A percentile compares a stretch with the other conserved stretches of the same genome.
These are phyloP conservation scores for Mucor piriformis DNA, from an alignment of 371 early-diverging fungal species.

Conservation along the genomic window DNA sequence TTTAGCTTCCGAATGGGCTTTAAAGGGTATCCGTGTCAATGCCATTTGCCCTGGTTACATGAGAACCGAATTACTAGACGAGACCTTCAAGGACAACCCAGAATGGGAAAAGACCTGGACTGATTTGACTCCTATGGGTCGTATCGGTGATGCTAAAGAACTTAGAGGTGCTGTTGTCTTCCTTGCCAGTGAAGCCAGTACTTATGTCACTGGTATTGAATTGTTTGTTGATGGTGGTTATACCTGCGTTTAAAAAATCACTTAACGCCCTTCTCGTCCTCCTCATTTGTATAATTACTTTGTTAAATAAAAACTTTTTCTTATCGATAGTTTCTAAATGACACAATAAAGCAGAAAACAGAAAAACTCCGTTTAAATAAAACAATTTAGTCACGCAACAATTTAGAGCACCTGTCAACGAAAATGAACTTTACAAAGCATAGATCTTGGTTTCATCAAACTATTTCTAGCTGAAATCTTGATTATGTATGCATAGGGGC, in stretches of 20 bases:
- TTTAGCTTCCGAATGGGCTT: slow-evolving; percentile 52
- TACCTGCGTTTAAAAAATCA: slow-evolving; percentile 34
- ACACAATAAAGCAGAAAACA: too few species aligned
- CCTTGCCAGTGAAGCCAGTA: slow-evolving; percentile 69
- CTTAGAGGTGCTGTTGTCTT: slow-evolving; percentile 73
- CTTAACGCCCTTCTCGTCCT: neutral
- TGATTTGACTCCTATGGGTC: slow-evolving; percentile 46
- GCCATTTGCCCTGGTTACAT: slow-evolving; percentile 52
- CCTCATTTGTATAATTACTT: neutral
- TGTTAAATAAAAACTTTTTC: too few species aligned
- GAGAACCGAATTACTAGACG: slow-evolving; percentile 50
- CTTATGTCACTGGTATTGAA: slow-evolving; percentile 61
- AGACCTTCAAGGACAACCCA: slow-evolving; percentile 31
- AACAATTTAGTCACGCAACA: too few species aligned
- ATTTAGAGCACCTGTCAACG: too few species aligned
- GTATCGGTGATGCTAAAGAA: slow-evolving; percentile 65
- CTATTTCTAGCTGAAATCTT: too few species aligned
- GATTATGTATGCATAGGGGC: too few species aligned
- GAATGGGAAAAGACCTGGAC: slow-evolving; percentile 39
- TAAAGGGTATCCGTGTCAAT: slow-evolving; percentile 50
- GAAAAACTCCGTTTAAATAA: too few species aligned
- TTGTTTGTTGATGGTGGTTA: slow-evolving; percentile 57
- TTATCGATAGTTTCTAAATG: too few species aligned
- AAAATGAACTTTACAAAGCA: too few species aligned
- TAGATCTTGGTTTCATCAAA: too few species aligned